These are phyloP conservation scores for Epichloe baconii DNA, from an alignment of 2,329 filamentous ascomycete species.

Conservation along the genomic window DNA sequence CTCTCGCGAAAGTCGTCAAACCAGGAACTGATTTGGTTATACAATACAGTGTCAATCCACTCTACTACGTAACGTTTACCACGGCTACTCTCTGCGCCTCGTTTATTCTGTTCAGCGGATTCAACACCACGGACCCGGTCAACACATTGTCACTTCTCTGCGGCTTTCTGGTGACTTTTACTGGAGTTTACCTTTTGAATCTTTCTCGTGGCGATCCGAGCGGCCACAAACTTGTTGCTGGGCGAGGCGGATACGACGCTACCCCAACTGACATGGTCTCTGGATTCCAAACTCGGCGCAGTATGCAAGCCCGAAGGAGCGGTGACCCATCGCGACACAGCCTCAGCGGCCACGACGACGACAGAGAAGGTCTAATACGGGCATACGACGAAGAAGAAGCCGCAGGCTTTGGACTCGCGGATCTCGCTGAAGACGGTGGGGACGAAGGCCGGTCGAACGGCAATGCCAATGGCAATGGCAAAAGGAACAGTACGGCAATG, in stretches of 20 bases:
- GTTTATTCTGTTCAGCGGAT: constrained; percentile 90
- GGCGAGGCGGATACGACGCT: constrained; percentile 53
- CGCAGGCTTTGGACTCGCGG: constrained; percentile 60
- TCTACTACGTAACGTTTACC: constrained; percentile 97
- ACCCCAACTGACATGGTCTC: constrained; percentile 87
- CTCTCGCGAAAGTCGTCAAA: background rate
- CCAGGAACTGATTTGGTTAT: constrained; percentile 6
- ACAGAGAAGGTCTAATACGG: constrained; percentile 73
- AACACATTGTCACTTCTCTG: constrained; percentile 87
- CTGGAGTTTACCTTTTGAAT: constrained; percentile 89
- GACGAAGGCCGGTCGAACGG: constrained; percentile 38
- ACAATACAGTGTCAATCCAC: constrained; percentile 64
- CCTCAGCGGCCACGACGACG: constrained; percentile 50
- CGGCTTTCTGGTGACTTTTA: constrained; percentile 90
- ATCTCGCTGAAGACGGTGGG: constrained; percentile 67
- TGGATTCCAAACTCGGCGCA: constrained; percentile 76
- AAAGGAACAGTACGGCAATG: constrained; percentile 26
- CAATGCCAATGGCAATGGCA: constrained; percentile 29
- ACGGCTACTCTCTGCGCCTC: constrained; percentile 88
- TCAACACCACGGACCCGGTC: constrained; percentile 85
- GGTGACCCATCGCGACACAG: constrained; percentile 51
- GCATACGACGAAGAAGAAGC: constrained; percentile 78
- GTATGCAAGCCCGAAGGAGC: constrained; percentile 81
- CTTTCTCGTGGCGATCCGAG: constrained; percentile 87
- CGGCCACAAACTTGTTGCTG: constrained; percentile 52